Evolutionary conservation across 305 asterid genomes (phyloP), one percentile per base, ranked within the genome.

Genomic region (Fraxinus sp.): DNA sequence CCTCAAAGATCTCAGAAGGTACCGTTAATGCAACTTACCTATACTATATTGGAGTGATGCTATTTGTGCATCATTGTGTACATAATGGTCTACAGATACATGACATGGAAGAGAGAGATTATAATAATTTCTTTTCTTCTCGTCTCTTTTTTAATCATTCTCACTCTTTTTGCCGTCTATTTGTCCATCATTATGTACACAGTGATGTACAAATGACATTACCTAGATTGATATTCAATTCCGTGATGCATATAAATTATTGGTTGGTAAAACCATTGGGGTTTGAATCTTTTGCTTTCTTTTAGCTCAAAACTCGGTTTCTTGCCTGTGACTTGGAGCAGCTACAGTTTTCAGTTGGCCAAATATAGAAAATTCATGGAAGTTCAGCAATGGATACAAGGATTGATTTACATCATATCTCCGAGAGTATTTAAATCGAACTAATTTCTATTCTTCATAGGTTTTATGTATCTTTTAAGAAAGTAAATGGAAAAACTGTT

Each of bases 1-100:
- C 52, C 36, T 59, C 68, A 62, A 68, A 52, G 81, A 52, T 85
- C 86, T 77, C 71, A 80, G 52, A 77, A 86, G 92, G 93, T 88
- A 85, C 86, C 57, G 8, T 26, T 30, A 37, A 0, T 5, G 76
- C 11, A 71, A 71, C 76, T 71, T 30, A 71, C 24, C 41, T 4
- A 0, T 14, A 13, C 35, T 71, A 71, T 71, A 32, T 32, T 62
- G 20, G 18, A 46, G 7, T 46, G 1, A 13, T 46, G 18, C 57
- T 13, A 46, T 46, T 46, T 46, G 55, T 46, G n/a, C 55, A 46
- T 46, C 55, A 46, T 46, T 46, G n/a, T 3, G n/a, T 46, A 46
- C 57, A 41, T 41, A 2, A 41, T 10, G 49, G 49, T 41, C 14
- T 41, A 41, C 3, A 46, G 7, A 46, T 46, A 46, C 0, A 46